Conservation (phyloP, 1,139 yeast species). For the Suhomyces atakaporum region DNA sequence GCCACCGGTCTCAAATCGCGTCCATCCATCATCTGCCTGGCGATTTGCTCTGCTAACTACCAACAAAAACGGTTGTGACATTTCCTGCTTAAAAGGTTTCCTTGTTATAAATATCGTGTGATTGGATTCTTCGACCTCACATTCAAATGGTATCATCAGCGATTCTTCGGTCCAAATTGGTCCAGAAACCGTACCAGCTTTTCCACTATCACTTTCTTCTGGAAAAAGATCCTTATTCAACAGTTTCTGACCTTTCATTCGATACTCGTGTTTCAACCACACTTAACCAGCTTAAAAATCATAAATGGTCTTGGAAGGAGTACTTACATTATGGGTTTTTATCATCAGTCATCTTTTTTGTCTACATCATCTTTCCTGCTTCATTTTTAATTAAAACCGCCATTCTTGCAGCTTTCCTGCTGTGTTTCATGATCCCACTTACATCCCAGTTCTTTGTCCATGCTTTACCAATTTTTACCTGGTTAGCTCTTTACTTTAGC, state of each 20-base stretch:
- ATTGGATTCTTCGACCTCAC: too few relatives aligned
- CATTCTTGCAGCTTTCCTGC: slow-evolving; percentile 35
- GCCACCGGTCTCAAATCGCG: too few relatives aligned
- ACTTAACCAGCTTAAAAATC: slow-evolving; percentile 49
- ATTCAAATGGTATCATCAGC: slow-evolving; percentile 14
- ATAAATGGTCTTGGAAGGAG: slow-evolving; percentile 51
- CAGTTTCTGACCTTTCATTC: slow-evolving; percentile 58
- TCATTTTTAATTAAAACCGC: slow-evolving; percentile 48
- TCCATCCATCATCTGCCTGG: too few relatives aligned
- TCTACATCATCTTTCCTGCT: slow-evolving; percentile 56
- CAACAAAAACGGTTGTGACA: too few relatives aligned
- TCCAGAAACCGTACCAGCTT: slow-evolving; percentile 45
- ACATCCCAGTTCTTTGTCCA: slow-evolving; percentile 84
- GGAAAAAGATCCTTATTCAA: slow-evolving; percentile 59
- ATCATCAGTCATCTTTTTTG: slow-evolving; percentile 50
- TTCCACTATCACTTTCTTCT: slow-evolving; percentile 55
- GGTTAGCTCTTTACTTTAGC: slow-evolving; percentile 84
- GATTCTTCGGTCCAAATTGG: slow-evolving; percentile 35
- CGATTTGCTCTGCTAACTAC: too few relatives aligned
- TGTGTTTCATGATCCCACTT: slow-evolving; percentile 61
- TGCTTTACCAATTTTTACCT: slow-evolving; percentile 83
- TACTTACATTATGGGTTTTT: slow-evolving; percentile 54
- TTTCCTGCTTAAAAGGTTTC: too few relatives aligned
- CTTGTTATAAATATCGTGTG: too few relatives aligned
- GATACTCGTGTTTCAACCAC: slow-evolving; percentile 58